Evolutionary conservation across 768 basidiomycete genomes (phyloP), one percentile per base, ranked within the genome.

Genomic region (Suillus subluteus): DNA sequence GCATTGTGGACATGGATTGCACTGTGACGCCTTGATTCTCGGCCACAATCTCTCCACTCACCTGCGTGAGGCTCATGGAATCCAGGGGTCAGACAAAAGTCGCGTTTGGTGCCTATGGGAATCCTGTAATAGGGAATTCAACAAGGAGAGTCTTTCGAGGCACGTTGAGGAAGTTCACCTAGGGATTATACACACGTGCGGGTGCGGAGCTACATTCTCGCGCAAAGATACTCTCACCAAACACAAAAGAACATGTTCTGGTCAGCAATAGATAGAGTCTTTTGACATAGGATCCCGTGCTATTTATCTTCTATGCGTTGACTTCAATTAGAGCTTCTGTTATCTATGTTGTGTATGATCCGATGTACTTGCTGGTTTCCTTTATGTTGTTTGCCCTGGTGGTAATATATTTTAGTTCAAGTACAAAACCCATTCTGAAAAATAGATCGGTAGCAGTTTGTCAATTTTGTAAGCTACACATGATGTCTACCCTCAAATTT

Each of bases 111-210:
- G 58, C 16, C 16, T 0, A 21, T 59, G 58, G 40, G 3, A 12
- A 0, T 1, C 11, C 18, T 59, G 58, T 18, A 5, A 18, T 18
- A 5, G 0, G 23, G 23, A 6, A 0, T 0, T 41, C 16, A 30
- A 59, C 0, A 16, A 23, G 18, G 26, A 18, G 67, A 26, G 4
- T 18, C 16, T 59, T 1, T 2, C 1, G 40, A 18, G 76, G 1
- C 75, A 76, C 26, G 52, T 78, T 1, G 69, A 76, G 46, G 76
- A 76, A 16, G 66, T 3, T 2, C 76, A 78, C 30, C 62, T 76
- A 1, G 59, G 41, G 18, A 68, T 66, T 43, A 54, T 46, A 4
- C 70, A 75, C 72, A 67, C 67, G 0, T 76, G 75, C 26, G 66
- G 68, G 13, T 76, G 75, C 23, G 12, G 9, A 0, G 1, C 21